Evolutionary conservation across 768 basidiomycete genomes (phyloP).

Genomic region (Xanthoconium stramineum): DNA sequence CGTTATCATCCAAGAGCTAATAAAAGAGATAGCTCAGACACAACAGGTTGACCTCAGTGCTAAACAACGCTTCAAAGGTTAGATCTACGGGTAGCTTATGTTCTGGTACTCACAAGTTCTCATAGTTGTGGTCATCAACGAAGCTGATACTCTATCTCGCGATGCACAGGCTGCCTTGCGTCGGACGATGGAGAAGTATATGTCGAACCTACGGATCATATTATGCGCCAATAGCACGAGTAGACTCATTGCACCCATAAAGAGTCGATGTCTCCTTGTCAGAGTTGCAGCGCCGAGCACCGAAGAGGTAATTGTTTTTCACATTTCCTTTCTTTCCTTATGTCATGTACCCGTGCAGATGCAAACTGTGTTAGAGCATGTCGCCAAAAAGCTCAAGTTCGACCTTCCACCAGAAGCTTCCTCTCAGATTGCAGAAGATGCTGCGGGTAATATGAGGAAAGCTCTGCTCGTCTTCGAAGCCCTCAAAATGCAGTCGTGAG

Average conservation of each 20-base stretch:
- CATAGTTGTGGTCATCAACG: slow-evolving; percentile 95
- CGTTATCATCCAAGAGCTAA: slow-evolving; percentile 91
- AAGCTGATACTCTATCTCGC: slow-evolving; percentile 90
- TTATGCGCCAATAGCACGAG: slow-evolving; percentile 95
- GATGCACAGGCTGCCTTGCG: slow-evolving; percentile 97
- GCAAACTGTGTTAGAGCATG: slow-evolving; percentile 69
- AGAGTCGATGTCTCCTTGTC: slow-evolving; percentile 90
- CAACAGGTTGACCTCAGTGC: slow-evolving; percentile 97
- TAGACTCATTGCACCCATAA: slow-evolving; percentile 94
- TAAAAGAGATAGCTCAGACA: slow-evolving; percentile 98
- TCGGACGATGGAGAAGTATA: slow-evolving; percentile 99
- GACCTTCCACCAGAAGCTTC: slow-evolving; percentile 76
- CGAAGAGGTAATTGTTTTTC: slow-evolving; percentile 57
- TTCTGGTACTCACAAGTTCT: background rate
- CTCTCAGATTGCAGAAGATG: slow-evolving; percentile 72
- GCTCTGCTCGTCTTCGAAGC: slow-evolving; percentile 94
- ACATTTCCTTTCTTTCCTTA: background rate
- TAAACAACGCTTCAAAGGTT: slow-evolving; percentile 96
- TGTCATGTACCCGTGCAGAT: slow-evolving; percentile 50
- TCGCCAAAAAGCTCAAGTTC: slow-evolving; percentile 78
- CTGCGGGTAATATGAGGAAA: slow-evolving; percentile 89
- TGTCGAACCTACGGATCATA: slow-evolving; percentile 95
- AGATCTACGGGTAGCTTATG: background rate
- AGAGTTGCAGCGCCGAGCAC: slow-evolving; percentile 84
- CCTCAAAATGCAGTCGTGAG: slow-evolving; percentile 93